These are phyloP conservation scores for Teratosphaeria pseudoeucalypti DNA, from an alignment of 2,329 filamentous ascomycete genomes.

Conservation along the genomic window DNA sequence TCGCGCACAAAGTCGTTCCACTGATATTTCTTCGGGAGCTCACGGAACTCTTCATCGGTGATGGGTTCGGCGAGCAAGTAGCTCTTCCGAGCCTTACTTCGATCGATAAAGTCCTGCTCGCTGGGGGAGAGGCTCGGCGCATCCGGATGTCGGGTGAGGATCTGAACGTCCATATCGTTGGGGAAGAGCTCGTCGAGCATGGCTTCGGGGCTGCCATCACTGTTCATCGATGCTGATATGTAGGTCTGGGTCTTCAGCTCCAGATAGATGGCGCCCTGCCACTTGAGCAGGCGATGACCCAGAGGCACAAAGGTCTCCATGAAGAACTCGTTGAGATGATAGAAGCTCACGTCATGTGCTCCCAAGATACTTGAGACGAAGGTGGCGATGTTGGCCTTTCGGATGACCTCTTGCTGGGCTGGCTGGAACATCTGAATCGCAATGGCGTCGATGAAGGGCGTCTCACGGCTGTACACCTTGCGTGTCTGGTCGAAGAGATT, in stretches of 20 bases:
- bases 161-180: slow-evolving; percentile 42
- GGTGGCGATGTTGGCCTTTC: slow-evolving; percentile 55
- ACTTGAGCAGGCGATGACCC: slow-evolving; percentile 47
- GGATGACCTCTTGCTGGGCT: slow-evolving; percentile 47
- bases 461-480: slow-evolving; percentile 47
- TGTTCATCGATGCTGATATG: slow-evolving; percentile 49
- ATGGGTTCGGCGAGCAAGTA: slow-evolving; percentile 43
- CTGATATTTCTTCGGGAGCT: slow-evolving; percentile 48
- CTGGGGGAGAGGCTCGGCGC: slow-evolving; percentile 43
- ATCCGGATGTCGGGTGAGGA: slow-evolving; percentile 46
- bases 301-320: slow-evolving; percentile 54
- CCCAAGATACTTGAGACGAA: slow-evolving; percentile 55
- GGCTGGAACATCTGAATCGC: slow-evolving; percentile 28
- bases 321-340: slow-evolving; percentile 53
- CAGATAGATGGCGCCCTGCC: slow-evolving; percentile 50
- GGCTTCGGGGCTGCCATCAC: slow-evolving; percentile 44
- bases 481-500: slow-evolving; percentile 55
- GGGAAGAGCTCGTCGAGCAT: slow-evolving; percentile 52
- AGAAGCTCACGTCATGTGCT: slow-evolving; percentile 51
- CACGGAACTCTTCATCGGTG: slow-evolving; percentile 30
- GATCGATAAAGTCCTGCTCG: slow-evolving; percentile 50
- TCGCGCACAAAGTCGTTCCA: slow-evolving; percentile 55
- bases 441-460: slow-evolving; percentile 40
- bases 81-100: slow-evolving; percentile 44
- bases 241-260: slow-evolving; percentile 60